Evolutionary conservation across 179 eudicot genomes (phyloP), one percentile per base, ranked within the genome.

Genomic region (Drosera spatulata): DNA sequence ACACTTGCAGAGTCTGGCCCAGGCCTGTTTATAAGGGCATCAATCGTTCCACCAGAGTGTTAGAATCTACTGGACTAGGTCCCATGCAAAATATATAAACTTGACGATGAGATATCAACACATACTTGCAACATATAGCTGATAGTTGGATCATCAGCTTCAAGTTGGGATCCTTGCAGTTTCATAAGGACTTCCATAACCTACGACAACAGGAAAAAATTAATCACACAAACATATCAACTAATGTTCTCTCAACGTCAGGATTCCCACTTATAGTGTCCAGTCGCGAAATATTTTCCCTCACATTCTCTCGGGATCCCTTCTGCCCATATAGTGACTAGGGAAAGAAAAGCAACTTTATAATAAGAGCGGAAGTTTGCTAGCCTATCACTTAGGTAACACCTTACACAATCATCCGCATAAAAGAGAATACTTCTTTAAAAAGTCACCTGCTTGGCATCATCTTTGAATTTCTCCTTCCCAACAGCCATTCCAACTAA

Each of bases 1-100:
- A 50, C 71, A 67, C 44, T 67, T 67, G 65, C 71, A 67, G 57
- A 67, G 66, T 61, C 65, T 67, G 37, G 59, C 60, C 71, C 71
- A 67, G 9, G 71, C 71, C 71, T 62, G 39, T 38, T 4, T 51
- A 56, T 15, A 14, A 7, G n/a, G 38, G n/a, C 7, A 11, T 14
- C 33, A 51, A 5, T 51, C 7, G 5, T 51, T 13, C 33, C 13
- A n/a, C 13, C 7, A 51, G 55, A n/a, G 15, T 51, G 3, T 14
- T 51, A 51, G 37, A 7, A 12, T 51, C 7, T 51, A 6, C 6
- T 37, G 15, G 37, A 14, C 55, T 3, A 51, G 15, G 15, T n/a
- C 7, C 55, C 13, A 5, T 2, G 15, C 15, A 51, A 5, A 37
- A 51, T 14, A 3, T 51, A 51, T 56, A 56, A 4, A 39, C 13